A percentile compares a stretch with the other conserved stretches of the same genome.
These are phyloP conservation scores for Macrotyloma uniflorum DNA, from an alignment of 306 rosid genomes.

Conservation along the genomic window DNA sequence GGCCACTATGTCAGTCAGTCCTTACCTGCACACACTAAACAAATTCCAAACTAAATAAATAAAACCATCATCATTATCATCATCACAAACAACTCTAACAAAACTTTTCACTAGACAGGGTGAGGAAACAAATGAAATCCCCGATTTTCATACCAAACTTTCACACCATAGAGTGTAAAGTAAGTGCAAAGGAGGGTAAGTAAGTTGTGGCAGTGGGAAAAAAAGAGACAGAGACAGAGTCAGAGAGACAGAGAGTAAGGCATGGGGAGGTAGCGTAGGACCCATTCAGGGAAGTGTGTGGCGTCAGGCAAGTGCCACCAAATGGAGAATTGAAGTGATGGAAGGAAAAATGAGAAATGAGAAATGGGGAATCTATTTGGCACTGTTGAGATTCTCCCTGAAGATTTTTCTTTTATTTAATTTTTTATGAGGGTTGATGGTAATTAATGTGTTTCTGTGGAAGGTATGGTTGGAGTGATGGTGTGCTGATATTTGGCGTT, in stretches of 20 bases:
- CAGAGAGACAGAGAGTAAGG: slow-evolving; percentile 18
- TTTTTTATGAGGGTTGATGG: slow-evolving; percentile 46
- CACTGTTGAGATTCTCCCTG: slow-evolving; percentile 76
- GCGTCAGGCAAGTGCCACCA: slow-evolving; percentile 38
- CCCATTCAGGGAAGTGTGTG: slow-evolving; percentile 41
- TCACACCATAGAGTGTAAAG: slow-evolving; percentile 26
- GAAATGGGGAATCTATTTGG: slow-evolving; percentile 60
- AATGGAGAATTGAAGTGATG: slow-evolving; percentile 47
- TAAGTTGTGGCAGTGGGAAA: slow-evolving; percentile 37
- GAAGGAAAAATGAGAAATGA: slow-evolving; percentile 24
- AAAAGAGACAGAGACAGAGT: background rate
- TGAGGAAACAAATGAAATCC: slow-evolving; percentile 44
- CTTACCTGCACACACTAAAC: background rate
- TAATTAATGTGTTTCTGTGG: slow-evolving; percentile 35
- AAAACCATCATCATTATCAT: too few relatives aligned
- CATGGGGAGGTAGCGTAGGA: slow-evolving; percentile 47
- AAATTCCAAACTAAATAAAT: too few relatives aligned
- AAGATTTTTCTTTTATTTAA: slow-evolving; percentile 50
- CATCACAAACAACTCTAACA: background rate
- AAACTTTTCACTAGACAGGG: background rate
- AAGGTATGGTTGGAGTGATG: slow-evolving; percentile 37
- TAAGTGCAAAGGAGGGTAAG: slow-evolving; percentile 27
- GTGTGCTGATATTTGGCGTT: slow-evolving; percentile 23
- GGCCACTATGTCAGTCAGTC: slow-evolving; percentile 46
- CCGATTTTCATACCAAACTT: slow-evolving; percentile 72